phyloP scores from a whole-genome alignment of 2,329 filamentous ascomycete genomes.

The Alternaria sp. region DNA sequence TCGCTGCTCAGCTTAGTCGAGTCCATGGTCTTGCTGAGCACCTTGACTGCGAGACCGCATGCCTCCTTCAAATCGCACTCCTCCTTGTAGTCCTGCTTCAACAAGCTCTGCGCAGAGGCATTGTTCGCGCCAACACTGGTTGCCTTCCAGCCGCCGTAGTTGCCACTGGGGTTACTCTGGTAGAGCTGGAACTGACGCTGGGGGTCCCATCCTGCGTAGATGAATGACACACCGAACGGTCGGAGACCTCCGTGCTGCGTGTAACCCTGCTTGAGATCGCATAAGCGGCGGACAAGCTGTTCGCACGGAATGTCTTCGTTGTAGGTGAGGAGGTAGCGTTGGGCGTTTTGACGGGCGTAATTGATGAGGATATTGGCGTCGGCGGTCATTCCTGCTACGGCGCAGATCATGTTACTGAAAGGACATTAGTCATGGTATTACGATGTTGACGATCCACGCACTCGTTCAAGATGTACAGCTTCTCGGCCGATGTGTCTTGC shows the following conservation, averaged over 20 bases:
- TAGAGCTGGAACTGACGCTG: slow-evolving; percentile 98
- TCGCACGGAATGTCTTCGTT: slow-evolving; percentile 99
- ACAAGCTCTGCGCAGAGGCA: slow-evolving; percentile 90
- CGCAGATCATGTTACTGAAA: slow-evolving; percentile 97
- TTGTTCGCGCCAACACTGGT: slow-evolving; percentile 98
- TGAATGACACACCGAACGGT: slow-evolving; percentile 98
- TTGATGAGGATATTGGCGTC: slow-evolving; percentile 99
- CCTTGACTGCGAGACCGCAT: slow-evolving; percentile 96
- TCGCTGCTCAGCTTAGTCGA: slow-evolving; percentile 98
- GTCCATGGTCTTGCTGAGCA: slow-evolving; percentile 99
- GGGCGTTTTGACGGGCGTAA: slow-evolving; percentile 95
- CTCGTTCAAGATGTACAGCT: slow-evolving; percentile 99
- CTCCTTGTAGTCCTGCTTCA: slow-evolving; percentile 99
- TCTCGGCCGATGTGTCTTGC: slow-evolving; percentile 99
- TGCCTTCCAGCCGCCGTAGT: slow-evolving; percentile 99
- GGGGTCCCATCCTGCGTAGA: slow-evolving; percentile 97
- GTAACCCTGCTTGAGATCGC: slow-evolving; percentile 98
- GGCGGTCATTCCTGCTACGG: slow-evolving; percentile 98
- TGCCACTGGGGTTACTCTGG: slow-evolving; percentile 97
- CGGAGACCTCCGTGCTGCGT: slow-evolving; percentile 98
- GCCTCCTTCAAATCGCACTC: slow-evolving; percentile 96
- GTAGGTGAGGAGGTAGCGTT: slow-evolving; percentile 97
- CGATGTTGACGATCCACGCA: slow-evolving; percentile 55
- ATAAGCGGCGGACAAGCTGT: slow-evolving; percentile 93
- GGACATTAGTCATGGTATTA: slow-evolving; percentile 5